Evolutionary conservation across 192 early-diverging fungal genomes (phyloP).

Genomic region (Radiomyces spectabilis): DNA sequence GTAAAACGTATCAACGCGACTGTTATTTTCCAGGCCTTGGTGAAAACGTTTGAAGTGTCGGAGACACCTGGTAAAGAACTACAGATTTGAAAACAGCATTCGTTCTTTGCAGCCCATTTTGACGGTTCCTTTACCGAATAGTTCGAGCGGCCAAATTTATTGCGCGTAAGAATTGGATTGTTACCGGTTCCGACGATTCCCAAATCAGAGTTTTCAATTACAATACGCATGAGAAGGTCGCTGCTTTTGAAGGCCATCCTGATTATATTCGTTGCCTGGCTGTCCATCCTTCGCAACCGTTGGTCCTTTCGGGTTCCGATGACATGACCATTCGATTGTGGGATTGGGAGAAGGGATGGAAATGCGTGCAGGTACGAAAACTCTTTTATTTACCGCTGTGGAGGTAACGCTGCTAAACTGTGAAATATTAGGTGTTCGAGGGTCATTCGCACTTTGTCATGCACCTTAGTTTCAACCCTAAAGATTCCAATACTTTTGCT

Average conservation of each 20-base stretch:
- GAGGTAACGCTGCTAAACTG: too few species aligned
- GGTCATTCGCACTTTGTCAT: constrained; percentile 98
- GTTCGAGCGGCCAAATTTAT: constrained; percentile 98
- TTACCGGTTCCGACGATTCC: constrained; percentile 96
- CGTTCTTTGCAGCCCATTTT: not conserved
- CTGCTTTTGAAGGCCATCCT: constrained; percentile 90
- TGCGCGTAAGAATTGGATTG: constrained; percentile 93
- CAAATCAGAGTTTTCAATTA: constrained; percentile 98
- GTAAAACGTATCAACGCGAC: not conserved
- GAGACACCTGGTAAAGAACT: constrained; percentile 84
- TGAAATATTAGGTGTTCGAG: constrained; percentile 71
- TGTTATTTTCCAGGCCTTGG: constrained; percentile 53
- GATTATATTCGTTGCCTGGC: constrained; percentile 97
- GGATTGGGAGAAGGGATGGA: constrained; percentile 99
- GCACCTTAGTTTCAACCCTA: constrained; percentile 97
- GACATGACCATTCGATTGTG: constrained; percentile 97
- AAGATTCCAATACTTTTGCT: constrained; percentile 98
- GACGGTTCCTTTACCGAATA: constrained; percentile 19
- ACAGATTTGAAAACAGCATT: not conserved
- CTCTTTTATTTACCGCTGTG: not conserved
- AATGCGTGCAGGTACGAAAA: constrained; percentile 68
- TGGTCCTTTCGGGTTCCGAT: constrained; percentile 89
- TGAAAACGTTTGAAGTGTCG: constrained; percentile 96
- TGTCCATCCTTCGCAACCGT: constrained; percentile 94
- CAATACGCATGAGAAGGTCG: constrained; percentile 98